These are phyloP conservation scores for Adansonia digitata DNA, from an alignment of 345 rosid genomes.

Conservation along the genomic window DNA sequence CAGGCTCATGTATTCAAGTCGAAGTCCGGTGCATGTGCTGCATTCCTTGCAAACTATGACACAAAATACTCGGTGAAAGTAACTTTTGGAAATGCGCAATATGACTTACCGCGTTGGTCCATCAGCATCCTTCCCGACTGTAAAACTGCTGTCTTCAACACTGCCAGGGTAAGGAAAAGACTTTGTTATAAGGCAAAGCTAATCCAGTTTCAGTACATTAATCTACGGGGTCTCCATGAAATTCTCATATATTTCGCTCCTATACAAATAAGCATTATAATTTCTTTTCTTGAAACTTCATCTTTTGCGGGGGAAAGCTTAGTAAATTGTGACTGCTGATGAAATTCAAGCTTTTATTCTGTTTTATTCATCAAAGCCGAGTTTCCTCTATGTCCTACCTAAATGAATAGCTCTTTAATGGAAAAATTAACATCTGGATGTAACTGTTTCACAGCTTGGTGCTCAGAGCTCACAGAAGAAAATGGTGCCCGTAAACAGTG, in stretches of 20 bases:
- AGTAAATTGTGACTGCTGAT: neutral
- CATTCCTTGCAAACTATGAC: conserved; percentile 71
- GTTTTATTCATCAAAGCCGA: neutral
- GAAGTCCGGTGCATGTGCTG: conserved; percentile 52
- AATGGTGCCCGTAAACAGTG: conserved; percentile 48
- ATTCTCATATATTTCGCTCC: neutral
- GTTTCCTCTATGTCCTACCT: neutral
- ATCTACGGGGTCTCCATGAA: neutral
- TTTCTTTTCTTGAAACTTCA: neutral
- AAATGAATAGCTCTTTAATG: neutral
- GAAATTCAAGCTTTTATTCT: neutral
- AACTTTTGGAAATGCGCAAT: conserved; percentile 38
- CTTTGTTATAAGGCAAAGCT: neutral
- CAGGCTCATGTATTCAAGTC: conserved; percentile 63
- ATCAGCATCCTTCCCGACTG: conserved; percentile 79
- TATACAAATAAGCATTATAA: neutral
- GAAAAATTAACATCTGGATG: neutral
- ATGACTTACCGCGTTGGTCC: conserved; percentile 73
- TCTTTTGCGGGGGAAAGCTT: neutral
- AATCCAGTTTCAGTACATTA: neutral
- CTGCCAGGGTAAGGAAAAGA: conserved; percentile 51
- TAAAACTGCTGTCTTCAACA: conserved; percentile 62
- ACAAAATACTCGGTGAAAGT: conserved; percentile 38
- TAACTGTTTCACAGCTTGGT: conserved; percentile 41
- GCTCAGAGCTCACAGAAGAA: conserved; percentile 54